Percentiles rank a stretch among this genome's conserved stretches.
phyloP scores from a whole-genome alignment of 78 protist species.

The Pigoraptor vietnamica region DNA sequence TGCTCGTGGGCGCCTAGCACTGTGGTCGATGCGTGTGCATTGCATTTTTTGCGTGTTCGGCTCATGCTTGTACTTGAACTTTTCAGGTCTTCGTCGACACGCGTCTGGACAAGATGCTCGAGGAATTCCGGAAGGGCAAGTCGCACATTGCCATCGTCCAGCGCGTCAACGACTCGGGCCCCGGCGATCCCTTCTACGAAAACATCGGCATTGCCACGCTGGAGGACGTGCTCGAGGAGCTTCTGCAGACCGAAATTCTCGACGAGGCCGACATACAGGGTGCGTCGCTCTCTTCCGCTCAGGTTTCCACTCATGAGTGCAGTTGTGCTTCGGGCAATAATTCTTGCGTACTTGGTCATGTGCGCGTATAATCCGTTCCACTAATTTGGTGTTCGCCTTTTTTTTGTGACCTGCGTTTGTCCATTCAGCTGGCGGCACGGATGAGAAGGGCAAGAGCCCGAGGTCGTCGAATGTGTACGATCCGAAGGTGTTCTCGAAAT shows the following conservation, averaged over 20 bases:
- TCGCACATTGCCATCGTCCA: constrained; percentile 71
- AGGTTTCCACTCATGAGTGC: neutral
- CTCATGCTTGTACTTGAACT: neutral
- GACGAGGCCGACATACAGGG: constrained; percentile 72
- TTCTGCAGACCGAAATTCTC: constrained; percentile 73
- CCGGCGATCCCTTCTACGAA: constrained; percentile 79
- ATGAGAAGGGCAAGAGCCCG: neutral
- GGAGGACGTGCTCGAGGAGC: constrained; percentile 81
- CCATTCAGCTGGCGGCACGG: neutral
- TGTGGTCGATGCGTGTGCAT: neutral
- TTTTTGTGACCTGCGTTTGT: neutral
- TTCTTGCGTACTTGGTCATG: neutral
- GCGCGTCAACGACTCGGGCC: constrained; percentile 32
- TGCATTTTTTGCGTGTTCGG: neutral
- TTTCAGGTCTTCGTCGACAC: constrained; percentile 48
- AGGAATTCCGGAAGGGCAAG: constrained; percentile 59
- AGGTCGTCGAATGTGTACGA: neutral
- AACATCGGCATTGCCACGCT: constrained; percentile 79
- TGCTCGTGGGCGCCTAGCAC: neutral
- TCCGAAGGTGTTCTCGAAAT: neutral
- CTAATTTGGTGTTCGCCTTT: neutral
- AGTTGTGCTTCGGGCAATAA: too few relatives aligned
- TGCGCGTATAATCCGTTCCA: too few relatives aligned
- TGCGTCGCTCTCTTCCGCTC: neutral
- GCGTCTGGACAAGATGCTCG: constrained; percentile 51